Evolutionary conservation across 441 rosid species (phyloP).

Genomic region (Adansonia madagascariensis): DNA sequence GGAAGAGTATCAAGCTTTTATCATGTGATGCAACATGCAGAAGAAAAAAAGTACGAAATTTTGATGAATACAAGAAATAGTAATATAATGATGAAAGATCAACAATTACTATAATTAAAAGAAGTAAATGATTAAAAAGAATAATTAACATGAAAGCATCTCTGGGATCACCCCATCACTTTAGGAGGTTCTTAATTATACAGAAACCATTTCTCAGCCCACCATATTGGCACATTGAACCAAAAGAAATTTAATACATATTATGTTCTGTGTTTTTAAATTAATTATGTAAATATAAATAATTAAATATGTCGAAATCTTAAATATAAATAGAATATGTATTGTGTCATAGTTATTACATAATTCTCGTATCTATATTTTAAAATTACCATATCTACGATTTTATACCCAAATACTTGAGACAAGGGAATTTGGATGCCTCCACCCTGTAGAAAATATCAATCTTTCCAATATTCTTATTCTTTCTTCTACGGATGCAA

Average conservation of each 20-base stretch:
- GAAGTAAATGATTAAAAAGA: background rate
- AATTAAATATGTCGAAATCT: no score
- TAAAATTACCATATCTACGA: background rate
- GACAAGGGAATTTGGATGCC: slow-evolving; percentile 31
- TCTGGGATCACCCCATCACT: slow-evolving; percentile 22
- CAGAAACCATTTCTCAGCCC: no score
- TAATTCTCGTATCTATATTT: no score
- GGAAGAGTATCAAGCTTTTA: background rate
- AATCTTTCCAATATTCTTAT: slow-evolving; percentile 38
- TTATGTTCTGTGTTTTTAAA: no score
- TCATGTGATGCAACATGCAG: background rate
- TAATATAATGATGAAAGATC: no score
- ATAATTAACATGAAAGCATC: slow-evolving; percentile 19
- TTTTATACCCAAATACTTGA: slow-evolving; percentile 24
- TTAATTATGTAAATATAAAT: no score
- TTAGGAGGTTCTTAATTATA: slow-evolving; percentile 15
- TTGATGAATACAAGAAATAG: no score
- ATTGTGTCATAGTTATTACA: no score
- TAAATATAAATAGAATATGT: no score
- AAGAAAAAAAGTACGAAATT: background rate
- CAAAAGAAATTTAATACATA: background rate
- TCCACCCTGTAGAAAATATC: slow-evolving; percentile 13
- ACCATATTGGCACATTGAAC: background rate
- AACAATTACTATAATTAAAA: background rate
- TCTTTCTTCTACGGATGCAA: slow-evolving; percentile 35